These are phyloP conservation scores for Oryza brachyantha DNA, from an alignment of 176 grass and related monocot genomes.

Conservation along the genomic window DNA sequence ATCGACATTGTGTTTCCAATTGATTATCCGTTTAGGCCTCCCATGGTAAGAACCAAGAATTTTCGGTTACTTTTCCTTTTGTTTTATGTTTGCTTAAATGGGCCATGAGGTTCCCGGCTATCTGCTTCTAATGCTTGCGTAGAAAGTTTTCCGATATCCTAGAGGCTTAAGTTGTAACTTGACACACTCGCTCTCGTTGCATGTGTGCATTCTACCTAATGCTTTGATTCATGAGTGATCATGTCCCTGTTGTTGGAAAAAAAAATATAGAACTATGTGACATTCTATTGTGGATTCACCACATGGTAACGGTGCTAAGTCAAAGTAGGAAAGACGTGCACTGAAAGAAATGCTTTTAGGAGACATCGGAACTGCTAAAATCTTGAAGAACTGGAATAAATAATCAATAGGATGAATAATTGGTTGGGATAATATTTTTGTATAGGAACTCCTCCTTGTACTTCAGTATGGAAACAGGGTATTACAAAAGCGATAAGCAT, in stretches of 20 bases:
- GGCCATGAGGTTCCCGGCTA: not conserved
- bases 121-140: not conserved
- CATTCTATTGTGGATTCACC: not conserved
- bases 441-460: not conserved
- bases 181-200: not conserved
- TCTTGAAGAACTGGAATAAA: not conserved
- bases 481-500: not conserved
- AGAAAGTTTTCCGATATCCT: not conserved
- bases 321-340: not conserved
- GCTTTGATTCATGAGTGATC: not conserved
- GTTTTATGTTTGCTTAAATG: not conserved
- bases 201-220: slow-evolving; percentile 9
- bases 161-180: slow-evolving; percentile 5
- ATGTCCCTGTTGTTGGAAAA: slow-evolving; percentile 3
- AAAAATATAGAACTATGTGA: slow-evolving; percentile 16
- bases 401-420: not conserved
- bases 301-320: not conserved
- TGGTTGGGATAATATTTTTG: slow-evolving; percentile 4
- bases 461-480: not conserved
- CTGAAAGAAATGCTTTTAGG: not conserved
- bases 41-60: slow-evolving; percentile 48
- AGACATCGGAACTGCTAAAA: not conserved
- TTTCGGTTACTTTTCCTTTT: slow-evolving; percentile 1
- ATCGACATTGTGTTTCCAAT: slow-evolving; percentile 78
- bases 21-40: slow-evolving; percentile 87